A percentile compares a stretch with the other conserved stretches of the same genome.
phyloP scores from a whole-genome alignment of 73 alveolate species.

The Paramecium sonneborni region DNA sequence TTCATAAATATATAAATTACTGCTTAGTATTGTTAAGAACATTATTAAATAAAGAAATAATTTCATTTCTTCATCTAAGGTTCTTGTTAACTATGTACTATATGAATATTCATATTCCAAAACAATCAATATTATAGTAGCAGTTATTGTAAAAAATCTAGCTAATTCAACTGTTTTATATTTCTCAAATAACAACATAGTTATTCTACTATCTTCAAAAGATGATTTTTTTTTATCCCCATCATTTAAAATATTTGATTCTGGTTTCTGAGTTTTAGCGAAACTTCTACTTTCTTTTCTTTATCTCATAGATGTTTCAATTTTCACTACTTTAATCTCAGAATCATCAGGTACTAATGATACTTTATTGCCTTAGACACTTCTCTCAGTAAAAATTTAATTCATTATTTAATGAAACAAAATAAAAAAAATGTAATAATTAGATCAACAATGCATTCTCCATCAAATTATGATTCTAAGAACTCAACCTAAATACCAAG shows the following conservation, averaged over 20 bases:
- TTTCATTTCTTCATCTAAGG: not conserved
- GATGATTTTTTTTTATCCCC: not conserved
- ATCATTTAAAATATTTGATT: constrained; percentile 25
- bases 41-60: constrained; percentile 15
- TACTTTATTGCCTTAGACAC: constrained; percentile 2
- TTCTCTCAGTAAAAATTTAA: not conserved
- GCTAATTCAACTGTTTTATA: constrained; percentile 31
- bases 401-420: not conserved
- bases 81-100: not conserved
- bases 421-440: not conserved
- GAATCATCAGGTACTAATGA: not conserved
- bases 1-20: not conserved
- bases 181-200: constrained; percentile 49
- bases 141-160: not conserved
- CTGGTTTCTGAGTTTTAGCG: not conserved
- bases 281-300: not conserved
- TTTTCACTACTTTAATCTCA: not conserved
- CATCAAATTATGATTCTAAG: not conserved
- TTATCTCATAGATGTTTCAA: not conserved
- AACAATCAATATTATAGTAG: not conserved
- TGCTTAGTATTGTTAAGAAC: not conserved
- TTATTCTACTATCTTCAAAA: constrained; percentile 48
- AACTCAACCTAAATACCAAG: not conserved
- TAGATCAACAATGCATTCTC: not conserved
- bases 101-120: constrained; percentile 43